Evolutionary conservation across 257 asterid species (phyloP).

Genomic region (Striga asiatica): DNA sequence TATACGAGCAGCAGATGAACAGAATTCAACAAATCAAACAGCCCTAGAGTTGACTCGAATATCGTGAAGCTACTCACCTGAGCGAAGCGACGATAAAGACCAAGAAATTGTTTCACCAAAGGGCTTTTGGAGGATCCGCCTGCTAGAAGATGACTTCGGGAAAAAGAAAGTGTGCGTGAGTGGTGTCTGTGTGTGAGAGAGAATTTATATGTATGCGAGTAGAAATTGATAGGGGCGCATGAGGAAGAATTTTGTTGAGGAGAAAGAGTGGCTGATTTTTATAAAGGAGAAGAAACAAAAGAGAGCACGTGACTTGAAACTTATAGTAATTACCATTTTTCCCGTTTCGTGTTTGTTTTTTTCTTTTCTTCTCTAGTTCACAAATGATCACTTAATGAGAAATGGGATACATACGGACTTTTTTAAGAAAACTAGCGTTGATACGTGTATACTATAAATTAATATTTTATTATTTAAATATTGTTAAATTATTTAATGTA

Average conservation of each 20-base stretch:
- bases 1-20: constrained; percentile 20
- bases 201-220: constrained; percentile 16
- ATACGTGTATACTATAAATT: too few species aligned
- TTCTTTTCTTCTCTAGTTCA: not conserved
- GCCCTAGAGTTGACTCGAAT: constrained; percentile 39
- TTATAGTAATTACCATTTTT: too few species aligned
- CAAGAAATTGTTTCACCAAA: constrained; percentile 4
- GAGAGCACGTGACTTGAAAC: constrained; percentile 26
- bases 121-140: constrained; percentile 18
- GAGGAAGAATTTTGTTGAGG: constrained; percentile 14
- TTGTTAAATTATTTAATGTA: too few species aligned
- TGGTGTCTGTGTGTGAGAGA: constrained; percentile 11
- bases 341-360: not conserved
- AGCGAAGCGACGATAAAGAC: constrained; percentile 15
- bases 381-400: not conserved
- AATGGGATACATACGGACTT: not conserved
- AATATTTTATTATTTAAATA: too few species aligned
- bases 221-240: constrained; percentile 9
- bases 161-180: constrained; percentile 23
- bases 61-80: constrained; percentile 29
- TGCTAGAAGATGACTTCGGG: constrained; percentile 19
- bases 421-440: too few species aligned
- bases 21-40: constrained; percentile 17
- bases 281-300: constrained; percentile 21
- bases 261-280: constrained; percentile 27